phyloP scores from a whole-genome alignment of 2,329 filamentous ascomycete species.

The Hymenoscyphus scutula region DNA sequence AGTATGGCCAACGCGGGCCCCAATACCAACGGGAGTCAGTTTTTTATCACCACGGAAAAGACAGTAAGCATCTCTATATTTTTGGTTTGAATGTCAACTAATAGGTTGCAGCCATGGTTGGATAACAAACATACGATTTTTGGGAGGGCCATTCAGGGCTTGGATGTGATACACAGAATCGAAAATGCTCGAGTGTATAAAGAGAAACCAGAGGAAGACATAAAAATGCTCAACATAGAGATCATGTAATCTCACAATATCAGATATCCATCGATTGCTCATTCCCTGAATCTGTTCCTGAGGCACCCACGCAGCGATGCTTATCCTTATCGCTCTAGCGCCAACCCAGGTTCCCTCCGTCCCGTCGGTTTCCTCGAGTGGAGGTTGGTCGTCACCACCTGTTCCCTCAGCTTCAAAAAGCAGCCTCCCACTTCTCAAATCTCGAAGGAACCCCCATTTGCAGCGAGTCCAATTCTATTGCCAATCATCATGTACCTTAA shows the following conservation, averaged over 20 bases:
- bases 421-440: background rate
- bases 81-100: slow-evolving; percentile 15
- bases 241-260: slow-evolving; percentile 31
- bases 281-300: background rate
- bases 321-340: slow-evolving; percentile 13
- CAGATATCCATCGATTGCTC: background rate
- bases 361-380: too few species aligned
- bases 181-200: slow-evolving; percentile 83
- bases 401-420: background rate
- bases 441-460: background rate
- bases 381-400: background rate
- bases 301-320: background rate
- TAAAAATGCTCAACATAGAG: slow-evolving; percentile 89
- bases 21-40: slow-evolving; percentile 93
- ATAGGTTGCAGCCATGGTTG: slow-evolving; percentile 67
- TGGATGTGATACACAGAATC: slow-evolving; percentile 95
- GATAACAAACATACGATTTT: slow-evolving; percentile 97
- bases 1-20: slow-evolving; percentile 98
- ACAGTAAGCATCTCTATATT: slow-evolving; percentile 55
- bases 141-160: slow-evolving; percentile 80
- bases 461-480: background rate
- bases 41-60: slow-evolving; percentile 98
- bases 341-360: too few species aligned
- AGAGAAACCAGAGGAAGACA: slow-evolving; percentile 94
- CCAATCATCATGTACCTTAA: background rate